Base-by-base conservation (phyloP, 2,329 filamentous ascomycete genomes). In the Colletotrichum kahawae region DNA sequence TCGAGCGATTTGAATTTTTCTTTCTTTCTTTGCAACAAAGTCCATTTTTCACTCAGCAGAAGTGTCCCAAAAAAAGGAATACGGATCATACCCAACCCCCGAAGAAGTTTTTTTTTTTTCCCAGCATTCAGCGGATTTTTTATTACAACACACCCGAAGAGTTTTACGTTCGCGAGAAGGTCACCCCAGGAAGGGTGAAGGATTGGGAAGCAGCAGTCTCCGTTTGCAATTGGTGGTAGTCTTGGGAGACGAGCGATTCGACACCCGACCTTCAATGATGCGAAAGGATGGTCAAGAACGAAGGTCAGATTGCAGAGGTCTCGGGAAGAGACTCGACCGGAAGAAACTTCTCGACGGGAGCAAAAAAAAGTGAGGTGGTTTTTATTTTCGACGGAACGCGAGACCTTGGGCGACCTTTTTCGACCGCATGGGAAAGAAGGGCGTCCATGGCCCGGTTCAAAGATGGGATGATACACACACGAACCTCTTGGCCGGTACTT, bases 1-100 rank as follows among this genome's bases (percentile, higher is more conserved):
- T 87, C 85, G 86, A 87, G 86, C 85, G 85, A 85, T 80, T 79
- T 63, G 31, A 38, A 27, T 63, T 63, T 34, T 38, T 59, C 38
- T 56, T 29, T 18, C 14, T 79, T 77, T 81, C 78, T 78, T 78
- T 79, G 83, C 76, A 77, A 77, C 79, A 80, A 80, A 77, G 80
- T 78, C 79, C 74, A 70, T 74, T 80, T 80, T 80, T 79, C 79
- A 76, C 76, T 78, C 79, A 82, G 79, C 82, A 84, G 82, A 81
- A 84, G 82, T 75, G 81, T 82, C 82, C 83, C 83, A 85, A 84
- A 84, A 84, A 85, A 84, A 84, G 77, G 82, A 78, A 82, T 78
- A 79, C 79, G 79, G 80, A 83, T 83, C 83, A 84, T 84, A 84
- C 84, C 83, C 83, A 76, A 77, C 78, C 77, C 76, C 74, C 76